Conservation (phyloP, 306 rosid species). For the Vigna nakashimae region DNA sequence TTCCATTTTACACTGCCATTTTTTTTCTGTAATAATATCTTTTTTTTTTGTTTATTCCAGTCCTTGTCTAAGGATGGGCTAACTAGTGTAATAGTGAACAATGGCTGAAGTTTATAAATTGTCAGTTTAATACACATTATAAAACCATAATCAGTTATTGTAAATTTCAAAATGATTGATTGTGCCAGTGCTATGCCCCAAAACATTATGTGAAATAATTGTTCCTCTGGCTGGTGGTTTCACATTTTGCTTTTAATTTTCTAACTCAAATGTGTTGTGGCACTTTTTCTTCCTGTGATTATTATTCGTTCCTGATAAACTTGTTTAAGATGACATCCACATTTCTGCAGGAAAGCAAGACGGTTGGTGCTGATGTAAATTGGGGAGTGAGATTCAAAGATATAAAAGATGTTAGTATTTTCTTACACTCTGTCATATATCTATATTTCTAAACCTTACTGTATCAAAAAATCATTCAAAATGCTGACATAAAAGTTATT, state of each 20-base stretch:
- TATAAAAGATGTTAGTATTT: slow-evolving; percentile 73
- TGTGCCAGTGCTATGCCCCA: background rate
- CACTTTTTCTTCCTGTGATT: slow-evolving; percentile 12
- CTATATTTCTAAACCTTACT: slow-evolving; percentile 20
- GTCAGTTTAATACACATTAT: slow-evolving; percentile 14
- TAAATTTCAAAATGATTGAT: background rate
- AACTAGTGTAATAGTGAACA: slow-evolving; percentile 16
- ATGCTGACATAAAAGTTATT: slow-evolving; percentile 50
- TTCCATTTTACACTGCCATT: background rate
- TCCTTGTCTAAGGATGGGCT: slow-evolving; percentile 29
- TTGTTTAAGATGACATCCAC: slow-evolving; percentile 39
- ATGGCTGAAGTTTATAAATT: slow-evolving; percentile 33
- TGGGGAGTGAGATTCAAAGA: slow-evolving; percentile 97
- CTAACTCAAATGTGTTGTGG: background rate
- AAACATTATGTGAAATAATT: slow-evolving; percentile 16
- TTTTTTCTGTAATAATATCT: background rate
- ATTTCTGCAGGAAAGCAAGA: slow-evolving; percentile 78
- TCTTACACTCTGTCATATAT: slow-evolving; percentile 40
- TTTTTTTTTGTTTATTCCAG: slow-evolving; percentile 11
- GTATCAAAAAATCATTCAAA: slow-evolving; percentile 35
- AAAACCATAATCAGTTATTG: background rate
- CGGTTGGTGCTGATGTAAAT: slow-evolving; percentile 96
- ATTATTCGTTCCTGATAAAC: slow-evolving; percentile 31
- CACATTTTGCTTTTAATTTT: background rate
- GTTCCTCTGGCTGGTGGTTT: background rate